Evolutionary conservation across 768 basidiomycete genomes (phyloP).

Genomic region (Russula griseocarnosa): DNA sequence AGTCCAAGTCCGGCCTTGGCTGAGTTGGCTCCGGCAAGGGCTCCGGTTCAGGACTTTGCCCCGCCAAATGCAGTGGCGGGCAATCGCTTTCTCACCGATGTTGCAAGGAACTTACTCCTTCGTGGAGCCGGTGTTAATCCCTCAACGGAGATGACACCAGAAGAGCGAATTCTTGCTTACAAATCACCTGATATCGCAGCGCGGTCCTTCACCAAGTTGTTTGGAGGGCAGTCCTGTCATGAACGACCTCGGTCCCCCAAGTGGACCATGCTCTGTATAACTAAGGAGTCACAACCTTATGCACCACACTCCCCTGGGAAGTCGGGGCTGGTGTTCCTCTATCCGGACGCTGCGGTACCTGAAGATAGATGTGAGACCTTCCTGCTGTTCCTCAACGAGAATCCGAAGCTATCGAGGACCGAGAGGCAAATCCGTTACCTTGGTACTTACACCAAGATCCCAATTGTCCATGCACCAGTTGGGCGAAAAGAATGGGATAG

Average conservation of each 20-base stretch:
- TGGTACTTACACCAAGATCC: not conserved
- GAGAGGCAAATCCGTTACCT: not conserved
- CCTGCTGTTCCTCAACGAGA: not conserved
- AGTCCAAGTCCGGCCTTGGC: too few relatives aligned
- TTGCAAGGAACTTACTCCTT: not conserved
- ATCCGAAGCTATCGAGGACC: too few relatives aligned
- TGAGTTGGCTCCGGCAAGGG: too few relatives aligned
- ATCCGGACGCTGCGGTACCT: not conserved
- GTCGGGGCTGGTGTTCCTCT: not conserved
- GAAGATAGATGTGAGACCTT: not conserved
- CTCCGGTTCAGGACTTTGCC: too few relatives aligned
- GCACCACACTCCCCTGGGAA: not conserved
- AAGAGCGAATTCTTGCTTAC: not conserved
- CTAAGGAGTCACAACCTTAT: not conserved
- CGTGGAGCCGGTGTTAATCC: not conserved
- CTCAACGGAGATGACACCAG: not conserved
- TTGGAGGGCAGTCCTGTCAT: fast-evolving
- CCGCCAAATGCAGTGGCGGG: too few relatives aligned
- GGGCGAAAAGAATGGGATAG: not conserved
- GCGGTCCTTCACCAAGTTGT: not conserved
- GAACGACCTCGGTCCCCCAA: not conserved
- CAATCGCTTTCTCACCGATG: not conserved
- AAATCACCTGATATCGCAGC: not conserved
- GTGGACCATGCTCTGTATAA: not conserved
- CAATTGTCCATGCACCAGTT: not conserved